Conservation (phyloP, 2,329 filamentous ascomycete species). For the Metarhizium anisopliae region DNA sequence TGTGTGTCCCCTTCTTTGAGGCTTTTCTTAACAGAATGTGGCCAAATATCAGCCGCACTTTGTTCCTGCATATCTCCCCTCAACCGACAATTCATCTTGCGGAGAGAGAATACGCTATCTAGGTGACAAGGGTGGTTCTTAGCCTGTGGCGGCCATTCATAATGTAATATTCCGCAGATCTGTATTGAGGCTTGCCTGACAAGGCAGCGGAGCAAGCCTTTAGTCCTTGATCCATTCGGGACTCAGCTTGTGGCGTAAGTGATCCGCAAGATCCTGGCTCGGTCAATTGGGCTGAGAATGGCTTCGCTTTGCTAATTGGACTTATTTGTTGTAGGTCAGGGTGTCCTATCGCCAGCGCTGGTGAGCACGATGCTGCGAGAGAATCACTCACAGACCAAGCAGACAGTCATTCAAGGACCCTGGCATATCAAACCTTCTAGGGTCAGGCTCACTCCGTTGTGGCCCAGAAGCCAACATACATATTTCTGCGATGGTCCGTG, state of each 20-base stretch:
- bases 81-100: not conserved
- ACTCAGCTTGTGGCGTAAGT: not conserved
- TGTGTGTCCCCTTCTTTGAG: too few relatives aligned
- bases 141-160: not conserved
- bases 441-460: too few relatives aligned
- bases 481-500: too few relatives aligned
- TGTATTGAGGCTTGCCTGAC: not conserved
- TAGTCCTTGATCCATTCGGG: not conserved
- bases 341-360: too few relatives aligned
- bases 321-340: not conserved
- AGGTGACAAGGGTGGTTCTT: not conserved
- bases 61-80: not conserved
- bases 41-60: not conserved
- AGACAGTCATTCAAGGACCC: too few relatives aligned
- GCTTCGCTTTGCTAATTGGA: not conserved
- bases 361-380: too few relatives aligned
- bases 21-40: too few relatives aligned
- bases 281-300: not conserved
- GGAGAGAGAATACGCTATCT: too few relatives aligned
- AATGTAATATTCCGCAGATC: not conserved
- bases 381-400: too few relatives aligned
- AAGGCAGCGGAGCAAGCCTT: not conserved
- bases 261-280: slow-evolving; percentile 1
- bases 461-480: too few relatives aligned
- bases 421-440: too few relatives aligned